Conservation (phyloP, 2,329 filamentous ascomycete genomes). For the Stachybotrys chartarum region DNA sequence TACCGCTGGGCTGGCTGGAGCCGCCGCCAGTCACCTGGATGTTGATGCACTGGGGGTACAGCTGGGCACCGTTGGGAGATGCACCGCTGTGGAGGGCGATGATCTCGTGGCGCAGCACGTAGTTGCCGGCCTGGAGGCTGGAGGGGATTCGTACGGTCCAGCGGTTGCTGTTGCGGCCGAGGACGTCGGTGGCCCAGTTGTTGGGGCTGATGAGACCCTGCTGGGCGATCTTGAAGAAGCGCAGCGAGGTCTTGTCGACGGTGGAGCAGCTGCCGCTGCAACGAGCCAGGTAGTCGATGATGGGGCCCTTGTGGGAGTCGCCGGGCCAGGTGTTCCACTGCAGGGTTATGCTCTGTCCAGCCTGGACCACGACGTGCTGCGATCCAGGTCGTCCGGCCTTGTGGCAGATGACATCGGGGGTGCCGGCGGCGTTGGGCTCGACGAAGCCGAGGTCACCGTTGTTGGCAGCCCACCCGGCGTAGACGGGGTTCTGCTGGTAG, state of each 20-base stretch:
- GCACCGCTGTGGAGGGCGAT: slow-evolving; percentile 44
- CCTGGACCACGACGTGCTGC: slow-evolving; percentile 31
- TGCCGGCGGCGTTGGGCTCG: neutral
- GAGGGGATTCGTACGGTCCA: slow-evolving; percentile 43
- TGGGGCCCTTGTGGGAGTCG: slow-evolving; percentile 37
- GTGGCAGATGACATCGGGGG: slow-evolving; percentile 43
- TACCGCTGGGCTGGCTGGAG: slow-evolving; percentile 20
- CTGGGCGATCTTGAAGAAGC: slow-evolving; percentile 41
- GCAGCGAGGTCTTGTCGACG: slow-evolving; percentile 31
- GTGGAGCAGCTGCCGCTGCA: slow-evolving; percentile 32
- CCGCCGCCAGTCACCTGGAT: slow-evolving; percentile 36
- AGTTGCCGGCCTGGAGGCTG: slow-evolving; percentile 41
- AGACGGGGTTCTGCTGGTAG: neutral
- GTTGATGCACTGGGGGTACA: slow-evolving; percentile 47
- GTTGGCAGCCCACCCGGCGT: neutral
- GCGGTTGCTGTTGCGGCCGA: slow-evolving; percentile 43
- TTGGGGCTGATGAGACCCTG: slow-evolving; percentile 27
- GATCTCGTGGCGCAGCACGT: slow-evolving; percentile 48
- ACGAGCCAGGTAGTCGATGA: slow-evolving; percentile 39
- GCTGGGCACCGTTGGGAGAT: slow-evolving; percentile 35
- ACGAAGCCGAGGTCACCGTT: neutral
- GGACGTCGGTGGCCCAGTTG: slow-evolving; percentile 32
- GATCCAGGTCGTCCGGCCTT: slow-evolving; percentile 29
- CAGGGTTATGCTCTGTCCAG: slow-evolving; percentile 37
- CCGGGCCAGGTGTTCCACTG: slow-evolving; percentile 41